These are phyloP conservation scores for Suillus subalutaceus DNA, from an alignment of 768 basidiomycete genomes.

Conservation along the genomic window DNA sequence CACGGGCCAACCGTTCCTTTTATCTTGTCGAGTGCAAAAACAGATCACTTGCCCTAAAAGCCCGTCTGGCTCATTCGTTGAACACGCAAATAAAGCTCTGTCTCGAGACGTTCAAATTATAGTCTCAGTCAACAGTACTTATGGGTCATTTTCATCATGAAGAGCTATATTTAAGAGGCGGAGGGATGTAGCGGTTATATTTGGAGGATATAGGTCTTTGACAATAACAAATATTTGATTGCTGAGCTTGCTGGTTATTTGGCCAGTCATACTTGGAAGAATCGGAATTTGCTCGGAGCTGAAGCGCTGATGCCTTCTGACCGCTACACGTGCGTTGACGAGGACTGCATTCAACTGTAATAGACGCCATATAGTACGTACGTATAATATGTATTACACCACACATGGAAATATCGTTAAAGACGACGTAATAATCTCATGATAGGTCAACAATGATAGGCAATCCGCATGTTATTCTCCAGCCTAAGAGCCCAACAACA, in stretches of 20 bases:
- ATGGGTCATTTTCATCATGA: not conserved
- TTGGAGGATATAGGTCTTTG: not conserved
- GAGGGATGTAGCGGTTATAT: not conserved
- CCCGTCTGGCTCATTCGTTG: not conserved
- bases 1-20: not conserved
- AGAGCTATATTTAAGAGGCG: not conserved
- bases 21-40: not conserved
- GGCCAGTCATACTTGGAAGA: not conserved
- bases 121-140: not conserved
- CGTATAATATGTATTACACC: not conserved
- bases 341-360: not conserved
- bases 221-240: not conserved
- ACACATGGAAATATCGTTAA: not conserved
- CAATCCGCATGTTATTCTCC: not conserved
- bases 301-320: not conserved
- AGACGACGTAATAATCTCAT: not conserved
- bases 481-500: not conserved
- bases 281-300: not conserved
- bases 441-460: not conserved
- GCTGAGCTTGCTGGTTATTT: not conserved
- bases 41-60: not conserved
- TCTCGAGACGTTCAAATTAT: not conserved
- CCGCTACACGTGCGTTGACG: not conserved
- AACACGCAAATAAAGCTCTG: not conserved
- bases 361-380: not conserved